phyloP scores from a whole-genome alignment of 2,329 filamentous ascomycete genomes.

The Fusarium nelsonii region DNA sequence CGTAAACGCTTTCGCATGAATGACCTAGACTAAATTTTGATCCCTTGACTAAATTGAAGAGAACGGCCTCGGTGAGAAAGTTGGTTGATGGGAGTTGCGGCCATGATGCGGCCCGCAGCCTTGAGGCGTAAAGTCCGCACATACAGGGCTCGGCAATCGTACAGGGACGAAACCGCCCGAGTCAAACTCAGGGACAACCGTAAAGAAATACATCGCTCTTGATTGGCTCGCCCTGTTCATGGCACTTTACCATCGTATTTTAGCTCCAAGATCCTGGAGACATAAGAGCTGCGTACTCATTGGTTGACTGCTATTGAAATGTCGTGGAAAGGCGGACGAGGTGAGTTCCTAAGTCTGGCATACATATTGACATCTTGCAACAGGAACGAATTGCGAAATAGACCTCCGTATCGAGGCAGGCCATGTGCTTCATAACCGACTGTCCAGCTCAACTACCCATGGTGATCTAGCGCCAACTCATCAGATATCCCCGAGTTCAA shows the following conservation, averaged over 20 bases:
- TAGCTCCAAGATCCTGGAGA: constrained; percentile 9
- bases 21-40: no score
- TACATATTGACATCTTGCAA: neutral
- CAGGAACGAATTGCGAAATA: no score
- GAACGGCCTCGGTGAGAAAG: neutral
- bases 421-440: neutral
- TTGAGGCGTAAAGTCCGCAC: constrained; percentile 11
- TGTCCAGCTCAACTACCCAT: neutral
- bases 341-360: neutral
- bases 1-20: neutral
- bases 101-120: constrained; percentile 27
- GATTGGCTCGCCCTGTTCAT: constrained; percentile 30
- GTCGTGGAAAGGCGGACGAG: constrained; percentile 3
- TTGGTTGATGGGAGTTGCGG: constrained; percentile 5
- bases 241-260: neutral
- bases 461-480: neutral
- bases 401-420: neutral
- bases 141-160: neutral
- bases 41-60: neutral
- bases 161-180: constrained; percentile 30
- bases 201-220: constrained; percentile 40
- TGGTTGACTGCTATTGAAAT: constrained; percentile 7
- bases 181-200: constrained; percentile 34
- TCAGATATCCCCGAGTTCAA: constrained; percentile 12
- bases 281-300: constrained; percentile 9